Base-by-base conservation (phyloP, 1,284 basidiomycete species). In the Heliocybe sulcata region DNA sequence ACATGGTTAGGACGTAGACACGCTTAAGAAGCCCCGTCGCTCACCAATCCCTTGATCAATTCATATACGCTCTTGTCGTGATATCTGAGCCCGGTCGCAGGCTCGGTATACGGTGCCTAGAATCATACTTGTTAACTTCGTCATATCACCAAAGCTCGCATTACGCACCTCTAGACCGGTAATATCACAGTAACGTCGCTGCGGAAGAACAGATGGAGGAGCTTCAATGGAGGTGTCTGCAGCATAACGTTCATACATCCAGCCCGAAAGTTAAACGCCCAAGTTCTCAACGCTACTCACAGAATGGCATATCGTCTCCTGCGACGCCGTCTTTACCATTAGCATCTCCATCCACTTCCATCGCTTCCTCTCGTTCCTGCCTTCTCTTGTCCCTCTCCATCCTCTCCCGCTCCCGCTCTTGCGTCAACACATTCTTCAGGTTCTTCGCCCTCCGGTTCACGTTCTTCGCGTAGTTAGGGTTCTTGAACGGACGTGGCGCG, bases 31-130 rank as follows among this genome's bases (percentile, higher is more conserved):
- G 35, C 53, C 11, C n/a, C 52, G 2, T 11, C 23, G 74, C 85
- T 61, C 59, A 90, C 91, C 62, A 94, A 73, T 35, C 80, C 79
- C 65, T 90, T 90, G 63, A 94, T 83, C 42, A 92, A 73, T 54
- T 92, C 87, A 66, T 92, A 94, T 3, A 94, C 82, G 60, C 85
- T 90, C 69, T 88, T 92, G 72, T 92, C 88, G 60, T 94, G 89
- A 65, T 90, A 94, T 3, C 92, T 78, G 19, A 94, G 72, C 0
- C 85, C 82, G 0, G 90, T 91, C 2, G 84, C 81, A 4, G 92
- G 92, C 62, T 94, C 90, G 0, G 90, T 93, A 62, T 94, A 93
- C 2, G 86, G 88, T 1, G 87, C 90, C 87, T 90, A 54, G 4
- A 31, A 33, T 19, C 10, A 53, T 2, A 45, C 12, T 33, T 9